These are phyloP conservation scores for Coniella vitis DNA, from an alignment of 2,329 filamentous ascomycete genomes.

Conservation along the genomic window DNA sequence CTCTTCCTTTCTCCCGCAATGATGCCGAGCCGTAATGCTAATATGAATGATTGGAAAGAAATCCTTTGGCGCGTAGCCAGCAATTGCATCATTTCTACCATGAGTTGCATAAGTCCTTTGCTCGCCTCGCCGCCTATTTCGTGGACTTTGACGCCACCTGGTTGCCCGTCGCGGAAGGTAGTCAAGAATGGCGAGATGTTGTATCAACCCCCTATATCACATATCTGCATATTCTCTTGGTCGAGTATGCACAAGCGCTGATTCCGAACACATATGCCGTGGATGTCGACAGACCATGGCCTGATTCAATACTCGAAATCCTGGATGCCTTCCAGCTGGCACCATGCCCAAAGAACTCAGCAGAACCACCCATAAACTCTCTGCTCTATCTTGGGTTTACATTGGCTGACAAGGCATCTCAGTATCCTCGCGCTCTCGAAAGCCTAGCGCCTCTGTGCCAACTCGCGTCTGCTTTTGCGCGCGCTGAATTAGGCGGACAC, in stretches of 20 bases:
- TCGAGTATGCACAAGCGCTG: slow-evolving; percentile 6
- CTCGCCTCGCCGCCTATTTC: slow-evolving; percentile 46
- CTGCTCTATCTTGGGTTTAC: slow-evolving; percentile 35
- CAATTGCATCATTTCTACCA: slow-evolving; percentile 27
- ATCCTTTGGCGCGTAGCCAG: slow-evolving; percentile 19
- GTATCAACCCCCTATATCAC: slow-evolving; percentile 39
- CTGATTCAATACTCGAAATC: slow-evolving; percentile 31
- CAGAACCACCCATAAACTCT: slow-evolving; percentile 29
- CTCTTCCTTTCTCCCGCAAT: not conserved
- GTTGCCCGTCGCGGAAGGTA: slow-evolving; percentile 25
- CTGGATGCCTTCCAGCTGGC: slow-evolving; percentile 37
- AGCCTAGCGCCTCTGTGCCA: slow-evolving; percentile 32
- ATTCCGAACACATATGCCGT: not conserved
- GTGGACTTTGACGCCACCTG: slow-evolving; percentile 40
- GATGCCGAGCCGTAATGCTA: slow-evolving; percentile 4
- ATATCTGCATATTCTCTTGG: slow-evolving; percentile 22
- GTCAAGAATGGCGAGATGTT: slow-evolving; percentile 29
- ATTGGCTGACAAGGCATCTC: slow-evolving; percentile 34
- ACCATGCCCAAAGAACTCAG: slow-evolving; percentile 12
- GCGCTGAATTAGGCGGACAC: slow-evolving; percentile 17
- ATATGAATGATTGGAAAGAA: slow-evolving; percentile 18
- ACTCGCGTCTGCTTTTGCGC: slow-evolving; percentile 16
- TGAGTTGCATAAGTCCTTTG: slow-evolving; percentile 35
- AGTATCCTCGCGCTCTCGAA: slow-evolving; percentile 41
- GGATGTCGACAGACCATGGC: slow-evolving; percentile 19